These are phyloP conservation scores for Fusarium sp. DNA, from an alignment of 2,329 filamentous ascomycete genomes.

Conservation along the genomic window DNA sequence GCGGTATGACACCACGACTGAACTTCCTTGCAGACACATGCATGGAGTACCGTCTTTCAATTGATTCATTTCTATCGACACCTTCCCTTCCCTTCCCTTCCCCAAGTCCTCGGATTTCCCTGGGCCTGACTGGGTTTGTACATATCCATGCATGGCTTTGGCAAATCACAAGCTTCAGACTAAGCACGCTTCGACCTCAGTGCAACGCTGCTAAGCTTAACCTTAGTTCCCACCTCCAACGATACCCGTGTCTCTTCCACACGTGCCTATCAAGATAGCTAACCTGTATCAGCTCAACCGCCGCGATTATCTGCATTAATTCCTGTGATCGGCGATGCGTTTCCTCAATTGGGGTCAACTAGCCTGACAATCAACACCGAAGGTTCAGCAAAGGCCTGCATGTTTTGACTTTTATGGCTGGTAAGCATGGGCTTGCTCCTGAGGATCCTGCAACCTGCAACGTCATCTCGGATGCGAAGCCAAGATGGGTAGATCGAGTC, in stretches of 20 bases:
- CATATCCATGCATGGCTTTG: conserved; percentile 17
- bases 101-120: background rate
- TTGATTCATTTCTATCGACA: conserved; percentile 10
- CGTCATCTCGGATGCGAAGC: conserved; percentile 30
- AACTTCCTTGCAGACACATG: conserved; percentile 15
- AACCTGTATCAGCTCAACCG: conserved; percentile 10
- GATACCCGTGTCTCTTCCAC: conserved; percentile 35
- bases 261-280: conserved; percentile 40
- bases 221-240: conserved; percentile 39
- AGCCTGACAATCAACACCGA: conserved; percentile 42
- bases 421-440: conserved; percentile 28
- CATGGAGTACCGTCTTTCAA: conserved; percentile 11
- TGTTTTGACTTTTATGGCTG: conserved; percentile 15
- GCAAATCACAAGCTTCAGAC: conserved; percentile 43
- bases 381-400: conserved; percentile 20
- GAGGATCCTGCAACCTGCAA: conserved; percentile 24
- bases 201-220: conserved; percentile 33
- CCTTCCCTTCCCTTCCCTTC: background rate
- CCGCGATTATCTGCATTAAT: conserved; percentile 23
- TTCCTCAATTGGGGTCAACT: conserved; percentile 23
- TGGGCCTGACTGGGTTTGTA: background rate
- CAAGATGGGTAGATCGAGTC: conserved; percentile 37
- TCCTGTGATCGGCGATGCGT: conserved; percentile 38
- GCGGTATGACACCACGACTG: conserved; percentile 19
- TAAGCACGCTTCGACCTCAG: conserved; percentile 40